Evolutionary conservation across 371 early-diverging fungal genomes (phyloP), one percentile per base, ranked within the genome.

Genomic region (Smittium mucronatum): DNA sequence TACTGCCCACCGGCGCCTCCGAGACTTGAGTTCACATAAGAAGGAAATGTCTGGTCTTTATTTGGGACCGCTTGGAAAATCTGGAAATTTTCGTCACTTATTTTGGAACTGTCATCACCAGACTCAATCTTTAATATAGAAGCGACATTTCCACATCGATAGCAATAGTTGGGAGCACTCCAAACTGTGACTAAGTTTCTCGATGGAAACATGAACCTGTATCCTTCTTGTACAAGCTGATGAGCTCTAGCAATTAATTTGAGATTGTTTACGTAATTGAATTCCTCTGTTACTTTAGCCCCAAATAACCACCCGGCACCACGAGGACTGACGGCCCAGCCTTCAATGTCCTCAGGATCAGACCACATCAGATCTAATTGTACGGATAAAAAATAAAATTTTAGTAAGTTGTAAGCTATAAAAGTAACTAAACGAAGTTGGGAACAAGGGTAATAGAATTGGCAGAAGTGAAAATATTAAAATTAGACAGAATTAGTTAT

Each of bases 91-190:
- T 80, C 82, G 75, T 89, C 94, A 78, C 86, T 89, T 77, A 90
- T 85, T 63, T 86, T 84, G 69, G 92, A 82, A 5, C n/a, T 28
- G 36, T 68, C 72, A 36, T 57, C 67, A 68, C 87, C 85, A 77
- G 97, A 96, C 74, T 94, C 90, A 72, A 99, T 88, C 74, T 91
- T 86, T 92, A 99, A 89, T 69, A 99, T 93, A 32, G 95, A 90
- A 30, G 99, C 99, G 58, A 98, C 93, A 79, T 99, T 99, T 31
- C 99, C 99, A 75, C 99, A 99, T 67, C 99, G 88, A 80, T 99
- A 99, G 81, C 99, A 99, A 80, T 99, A 99, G 81, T 96, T 99
- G 30, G 99, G 99, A 31, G 99, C 99, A 36, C 94, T 94, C 94
- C 99, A 99, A 36, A 99, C 96, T 1, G 99, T 99, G 30, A 99